Evolutionary conservation across 75 land plant genomes (phyloP).

Genomic region (Isoetes taiwanensis): DNA sequence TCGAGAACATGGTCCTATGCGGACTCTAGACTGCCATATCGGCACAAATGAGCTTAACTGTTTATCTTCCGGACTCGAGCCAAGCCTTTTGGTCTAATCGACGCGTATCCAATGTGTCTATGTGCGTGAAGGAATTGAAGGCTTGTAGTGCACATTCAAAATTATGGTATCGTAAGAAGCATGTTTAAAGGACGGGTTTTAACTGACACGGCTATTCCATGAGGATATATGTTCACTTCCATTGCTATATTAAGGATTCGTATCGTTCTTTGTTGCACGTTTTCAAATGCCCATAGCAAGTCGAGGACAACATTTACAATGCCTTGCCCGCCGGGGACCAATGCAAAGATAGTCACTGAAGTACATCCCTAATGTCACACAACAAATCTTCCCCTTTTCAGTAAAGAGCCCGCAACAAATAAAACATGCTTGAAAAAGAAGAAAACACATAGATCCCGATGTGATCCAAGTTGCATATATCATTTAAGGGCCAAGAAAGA

Average conservation of each 20-base stretch:
- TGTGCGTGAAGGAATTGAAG: no score
- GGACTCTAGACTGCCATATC: no score
- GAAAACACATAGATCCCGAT: not conserved
- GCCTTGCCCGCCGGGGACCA: conserved; percentile 57
- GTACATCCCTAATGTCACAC: conserved; percentile 26
- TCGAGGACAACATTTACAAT: conserved; percentile 81
- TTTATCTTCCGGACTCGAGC: no score
- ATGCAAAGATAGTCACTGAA: conserved; percentile 35
- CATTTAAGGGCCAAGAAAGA: not conserved
- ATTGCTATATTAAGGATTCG: conserved; percentile 77
- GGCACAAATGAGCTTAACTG: no score
- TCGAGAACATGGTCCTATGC: no score
- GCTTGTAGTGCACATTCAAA: no score
- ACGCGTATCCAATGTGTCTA: no score
- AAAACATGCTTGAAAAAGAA: not conserved
- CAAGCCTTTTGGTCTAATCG: no score
- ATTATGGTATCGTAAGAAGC: no score
- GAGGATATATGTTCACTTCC: conserved; percentile 49
- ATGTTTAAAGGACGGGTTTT: not conserved
- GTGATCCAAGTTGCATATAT: not conserved
- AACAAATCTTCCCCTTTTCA: conserved; percentile 44
- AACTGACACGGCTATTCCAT: conserved; percentile 49
- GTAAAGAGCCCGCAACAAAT: conserved; percentile 20
- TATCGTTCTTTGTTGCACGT: conserved; percentile 60
- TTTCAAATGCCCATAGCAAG: conserved; percentile 92